Percentiles rank a stretch among this genome's conserved stretches.
Conservation (phyloP, 108 stramenopile genomes). For the Cylindrotheca closterium region DNA sequence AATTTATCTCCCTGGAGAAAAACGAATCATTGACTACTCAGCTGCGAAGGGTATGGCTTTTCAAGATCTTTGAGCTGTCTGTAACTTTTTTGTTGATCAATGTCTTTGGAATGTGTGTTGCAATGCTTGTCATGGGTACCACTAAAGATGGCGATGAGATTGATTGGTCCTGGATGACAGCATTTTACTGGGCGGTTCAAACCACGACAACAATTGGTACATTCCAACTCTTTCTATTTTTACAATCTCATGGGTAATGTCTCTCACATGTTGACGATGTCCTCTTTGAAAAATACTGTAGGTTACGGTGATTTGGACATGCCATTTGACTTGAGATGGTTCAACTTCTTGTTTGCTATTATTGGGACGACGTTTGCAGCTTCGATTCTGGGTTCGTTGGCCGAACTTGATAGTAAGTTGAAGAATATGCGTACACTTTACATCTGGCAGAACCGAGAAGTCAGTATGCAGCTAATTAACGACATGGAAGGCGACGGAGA, state of each 20-base stretch:
- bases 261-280: background rate
- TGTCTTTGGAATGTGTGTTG: slow-evolving; percentile 35
- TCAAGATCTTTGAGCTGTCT: slow-evolving; percentile 28
- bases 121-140: slow-evolving; percentile 16
- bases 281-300: background rate
- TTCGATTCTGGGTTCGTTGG: slow-evolving; percentile 29
- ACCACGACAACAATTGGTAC: slow-evolving; percentile 41
- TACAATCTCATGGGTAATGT: background rate
- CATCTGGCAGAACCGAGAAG: slow-evolving; percentile 51
- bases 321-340: slow-evolving; percentile 43
- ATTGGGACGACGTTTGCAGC: slow-evolving; percentile 51
- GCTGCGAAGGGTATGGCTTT: slow-evolving; percentile 24
- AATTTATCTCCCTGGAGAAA: background rate
- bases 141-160: slow-evolving; percentile 17
- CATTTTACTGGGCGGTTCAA: slow-evolving; percentile 60
- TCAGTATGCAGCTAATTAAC: slow-evolving; percentile 29
- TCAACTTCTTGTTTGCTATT: slow-evolving; percentile 44
- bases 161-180: slow-evolving; percentile 49
- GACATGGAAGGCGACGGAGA: slow-evolving; percentile 37
- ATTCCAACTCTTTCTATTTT: background rate
- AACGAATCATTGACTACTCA: background rate
- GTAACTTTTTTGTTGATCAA: slow-evolving; percentile 39
- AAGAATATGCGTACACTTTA: slow-evolving; percentile 30
- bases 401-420: slow-evolving; percentile 28
- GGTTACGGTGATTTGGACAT: slow-evolving; percentile 45